Base-by-base conservation (phyloP, 1,284 basidiomycete genomes). In the Fomitopsis schrenkii region DNA sequence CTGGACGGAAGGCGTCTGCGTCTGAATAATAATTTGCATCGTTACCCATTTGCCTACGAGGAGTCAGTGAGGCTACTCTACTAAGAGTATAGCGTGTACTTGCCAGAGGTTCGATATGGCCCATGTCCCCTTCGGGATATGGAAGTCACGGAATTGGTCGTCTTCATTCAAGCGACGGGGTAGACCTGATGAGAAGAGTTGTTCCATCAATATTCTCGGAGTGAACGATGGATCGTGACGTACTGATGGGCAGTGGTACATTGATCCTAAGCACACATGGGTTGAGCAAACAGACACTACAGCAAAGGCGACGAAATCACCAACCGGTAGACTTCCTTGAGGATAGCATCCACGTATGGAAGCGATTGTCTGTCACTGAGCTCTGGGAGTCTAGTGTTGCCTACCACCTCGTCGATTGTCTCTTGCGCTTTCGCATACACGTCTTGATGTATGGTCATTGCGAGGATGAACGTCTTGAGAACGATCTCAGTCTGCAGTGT, bases 341-440 rank as follows among this genome's bases (percentile, higher is more conserved):
- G 63, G 19, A 80, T 33, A 15, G 48, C 48, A 22, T 50, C 28
- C 48, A 50, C 48, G 15, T 50, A 50, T 15, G 48, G 48, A 14
- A 83, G 66, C 0, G 62, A 64, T 1, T 70, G 45, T 44, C 75
- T 66, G 59, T 83, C 83, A 15, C 66, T 69, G 35, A 81, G 78
- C 4, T 68, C 68, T 0, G 81, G 82, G 3, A 83, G 66, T 26
- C 78, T 70, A 5, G 73, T 66, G 1, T 58, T 60, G 30, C 79
- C 79, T 28, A 80, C 54, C 12, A 78, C 71, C 1, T 67, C 59
- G 45, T 82, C 78, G 3, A 83, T 70, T 60, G 81, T 79, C 54
- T 67, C 70, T 57, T 79, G 80, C 3, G 77, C 77, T 35, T 68
- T 71, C 33, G 67, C 66, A 60, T 78, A 77, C 9, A 71, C 71